Evolutionary conservation across 352 stramenopile genomes (phyloP).

Genomic region (Stramenopiles sp.): DNA sequence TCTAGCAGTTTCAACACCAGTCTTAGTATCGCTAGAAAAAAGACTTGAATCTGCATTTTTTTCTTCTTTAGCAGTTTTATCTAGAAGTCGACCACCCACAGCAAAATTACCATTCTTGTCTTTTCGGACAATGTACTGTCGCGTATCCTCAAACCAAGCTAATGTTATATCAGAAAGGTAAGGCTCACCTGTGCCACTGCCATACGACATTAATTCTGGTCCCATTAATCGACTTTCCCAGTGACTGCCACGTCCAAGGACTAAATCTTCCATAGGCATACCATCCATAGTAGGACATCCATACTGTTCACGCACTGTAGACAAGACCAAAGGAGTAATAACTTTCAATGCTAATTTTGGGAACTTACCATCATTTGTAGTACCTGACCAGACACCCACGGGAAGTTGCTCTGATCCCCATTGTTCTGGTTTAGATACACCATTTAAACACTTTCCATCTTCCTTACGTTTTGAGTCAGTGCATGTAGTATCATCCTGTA

Average conservation of each 20-base stretch:
- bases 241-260: slow-evolving; percentile 10
- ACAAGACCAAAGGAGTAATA: slow-evolving; percentile 8
- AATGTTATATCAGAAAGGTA: slow-evolving; percentile 12
- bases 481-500: background rate
- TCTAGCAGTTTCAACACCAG: background rate
- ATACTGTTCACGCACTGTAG: slow-evolving; percentile 11
- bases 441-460: background rate
- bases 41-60: background rate
- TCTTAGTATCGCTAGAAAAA: background rate
- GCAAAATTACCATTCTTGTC: slow-evolving; percentile 10
- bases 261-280: slow-evolving; percentile 11
- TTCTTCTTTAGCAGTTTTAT: background rate
- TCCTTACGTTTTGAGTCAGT: background rate
- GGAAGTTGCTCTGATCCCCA: background rate
- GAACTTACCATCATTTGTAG: background rate
- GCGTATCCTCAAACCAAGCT: slow-evolving; percentile 10
- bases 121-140: slow-evolving; percentile 1
- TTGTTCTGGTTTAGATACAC: no score
- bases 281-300: slow-evolving; percentile 5
- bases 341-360: slow-evolving; percentile 1
- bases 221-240: slow-evolving; percentile 12
- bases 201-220: slow-evolving; percentile 13
- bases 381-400: background rate
- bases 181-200: slow-evolving; percentile 8
- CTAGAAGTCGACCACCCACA: background rate